Percentiles rank a stretch among this genome's conserved stretches.
These are phyloP conservation scores for Pseudopithomyces maydicus DNA, from an alignment of 2,329 filamentous ascomycete genomes.

Conservation along the genomic window DNA sequence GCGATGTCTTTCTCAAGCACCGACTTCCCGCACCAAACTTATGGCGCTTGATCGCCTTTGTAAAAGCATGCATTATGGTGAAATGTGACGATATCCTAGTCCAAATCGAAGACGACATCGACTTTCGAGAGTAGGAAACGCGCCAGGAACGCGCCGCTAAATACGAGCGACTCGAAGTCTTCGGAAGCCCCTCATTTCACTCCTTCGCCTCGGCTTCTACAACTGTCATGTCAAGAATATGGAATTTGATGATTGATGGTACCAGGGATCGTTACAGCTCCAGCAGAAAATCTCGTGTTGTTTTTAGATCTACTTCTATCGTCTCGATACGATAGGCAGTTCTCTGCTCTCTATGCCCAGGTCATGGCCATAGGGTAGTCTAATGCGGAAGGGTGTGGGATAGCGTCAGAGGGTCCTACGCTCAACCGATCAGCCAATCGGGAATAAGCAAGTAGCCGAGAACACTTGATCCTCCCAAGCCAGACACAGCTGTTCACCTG, in stretches of 20 bases:
- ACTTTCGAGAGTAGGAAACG: constrained; percentile 1
- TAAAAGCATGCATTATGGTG: constrained; percentile 30
- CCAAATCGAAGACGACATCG: constrained; percentile 7
- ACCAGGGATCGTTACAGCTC: no score
- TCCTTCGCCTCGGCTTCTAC: constrained; percentile 24
- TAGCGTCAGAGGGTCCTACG: no score
- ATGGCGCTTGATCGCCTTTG: constrained; percentile 26
- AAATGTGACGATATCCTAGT: background rate
- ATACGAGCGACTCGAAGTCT: constrained; percentile 8
- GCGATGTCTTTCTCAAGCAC: background rate
- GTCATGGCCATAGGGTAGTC: no score
- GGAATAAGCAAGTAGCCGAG: background rate
- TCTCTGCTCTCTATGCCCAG: no score
- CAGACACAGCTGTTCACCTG: no score
- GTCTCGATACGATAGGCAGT: no score
- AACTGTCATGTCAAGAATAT: no score
- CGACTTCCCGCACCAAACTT: constrained; percentile 16
- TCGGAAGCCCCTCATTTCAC: constrained; percentile 23
- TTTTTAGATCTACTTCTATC: no score
- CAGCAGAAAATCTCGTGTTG: no score
- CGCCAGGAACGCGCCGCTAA: constrained; percentile 19
- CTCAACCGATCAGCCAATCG: no score
- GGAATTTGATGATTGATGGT: no score
- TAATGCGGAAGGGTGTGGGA: no score
- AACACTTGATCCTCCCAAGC: background rate